Percentiles rank a stretch among this genome's conserved stretches.
phyloP scores from a whole-genome alignment of 2,329 filamentous ascomycete genomes.

The Clarireedia hainanense region DNA sequence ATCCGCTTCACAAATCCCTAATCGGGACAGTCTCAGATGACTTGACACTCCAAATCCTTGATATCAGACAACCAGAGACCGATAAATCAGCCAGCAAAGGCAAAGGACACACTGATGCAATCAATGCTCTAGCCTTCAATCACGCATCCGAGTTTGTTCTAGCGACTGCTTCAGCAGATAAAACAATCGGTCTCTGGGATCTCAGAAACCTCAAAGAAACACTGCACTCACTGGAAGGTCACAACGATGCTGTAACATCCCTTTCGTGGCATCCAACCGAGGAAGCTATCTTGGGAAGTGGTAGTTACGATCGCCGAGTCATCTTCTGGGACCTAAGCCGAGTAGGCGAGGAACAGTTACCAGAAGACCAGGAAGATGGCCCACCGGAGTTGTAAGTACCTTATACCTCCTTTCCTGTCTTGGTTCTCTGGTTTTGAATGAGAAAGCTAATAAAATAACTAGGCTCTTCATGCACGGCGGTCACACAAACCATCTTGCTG shows the following conservation, averaged over 20 bases:
- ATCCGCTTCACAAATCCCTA: constrained; percentile 75
- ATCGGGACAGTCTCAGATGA: constrained; percentile 95
- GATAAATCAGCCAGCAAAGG: constrained; percentile 62
- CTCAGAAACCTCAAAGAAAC: constrained; percentile 83
- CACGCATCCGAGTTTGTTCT: constrained; percentile 83
- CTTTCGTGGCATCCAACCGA: constrained; percentile 93
- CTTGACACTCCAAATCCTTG: constrained; percentile 83
- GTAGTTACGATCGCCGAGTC: constrained; percentile 85
- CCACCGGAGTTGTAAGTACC: constrained; percentile 78
- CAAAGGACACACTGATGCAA: constrained; percentile 78
- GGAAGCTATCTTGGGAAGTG: constrained; percentile 79
- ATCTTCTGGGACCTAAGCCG: constrained; percentile 94
- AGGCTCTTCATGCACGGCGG: constrained; percentile 98
- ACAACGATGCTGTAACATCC: constrained; percentile 83
- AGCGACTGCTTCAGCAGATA: constrained; percentile 90
- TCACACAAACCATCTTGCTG: constrained; percentile 91
- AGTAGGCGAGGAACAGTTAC: constrained; percentile 87
- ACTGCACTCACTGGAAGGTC: constrained; percentile 82
- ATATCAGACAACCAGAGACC: constrained; percentile 63
- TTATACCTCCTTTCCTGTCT: background rate
- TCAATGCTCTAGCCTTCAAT: constrained; percentile 95
- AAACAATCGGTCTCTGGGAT: constrained; percentile 94
- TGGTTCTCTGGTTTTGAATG: background rate
- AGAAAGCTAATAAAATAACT: constrained; percentile 7
- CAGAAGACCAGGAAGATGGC: constrained; percentile 91